Conservation (phyloP, 2,329 filamentous ascomycete species). For the Calonectria pteridis region DNA sequence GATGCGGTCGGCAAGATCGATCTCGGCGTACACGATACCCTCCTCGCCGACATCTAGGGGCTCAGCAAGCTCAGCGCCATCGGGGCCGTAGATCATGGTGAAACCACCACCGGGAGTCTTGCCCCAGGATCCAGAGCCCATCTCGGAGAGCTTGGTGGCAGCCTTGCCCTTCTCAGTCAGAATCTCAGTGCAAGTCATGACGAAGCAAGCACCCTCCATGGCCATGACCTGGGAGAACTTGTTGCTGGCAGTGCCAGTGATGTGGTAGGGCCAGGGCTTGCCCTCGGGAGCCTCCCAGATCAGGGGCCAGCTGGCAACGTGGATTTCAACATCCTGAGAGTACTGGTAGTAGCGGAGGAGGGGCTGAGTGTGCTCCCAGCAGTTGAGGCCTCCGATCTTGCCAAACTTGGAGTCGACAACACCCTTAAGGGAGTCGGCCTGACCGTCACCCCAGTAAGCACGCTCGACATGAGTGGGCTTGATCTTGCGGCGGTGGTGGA, state of each 20-base stretch:
- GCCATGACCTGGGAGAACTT: slow-evolving; percentile 65
- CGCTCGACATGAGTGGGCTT: slow-evolving; percentile 66
- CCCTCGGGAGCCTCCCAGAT: slow-evolving; percentile 38
- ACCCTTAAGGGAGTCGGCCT: slow-evolving; percentile 51
- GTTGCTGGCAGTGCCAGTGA: slow-evolving; percentile 34
- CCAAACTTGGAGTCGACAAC: slow-evolving; percentile 54
- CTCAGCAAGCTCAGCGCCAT: slow-evolving; percentile 46
- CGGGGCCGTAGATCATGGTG: slow-evolving; percentile 49
- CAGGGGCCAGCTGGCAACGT: slow-evolving; percentile 61
- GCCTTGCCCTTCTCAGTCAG: slow-evolving; percentile 54
- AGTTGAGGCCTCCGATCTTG: slow-evolving; percentile 57
- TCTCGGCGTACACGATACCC: slow-evolving; percentile 53
- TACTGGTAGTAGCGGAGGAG: slow-evolving; percentile 61
- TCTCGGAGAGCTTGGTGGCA: slow-evolving; percentile 48
- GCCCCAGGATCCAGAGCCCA: slow-evolving; percentile 42
- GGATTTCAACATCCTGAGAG: slow-evolving; percentile 57
- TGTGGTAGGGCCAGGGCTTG: slow-evolving; percentile 48
- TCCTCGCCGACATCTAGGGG: slow-evolving; percentile 44
- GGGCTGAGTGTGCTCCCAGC: slow-evolving; percentile 64
- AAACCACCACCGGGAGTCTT: slow-evolving; percentile 39
- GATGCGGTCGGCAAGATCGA: slow-evolving; percentile 46
- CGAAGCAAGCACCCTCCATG: slow-evolving; percentile 66
- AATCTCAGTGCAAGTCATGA: slow-evolving; percentile 64
- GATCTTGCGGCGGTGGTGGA: slow-evolving; percentile 60
- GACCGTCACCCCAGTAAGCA: slow-evolving; percentile 60